Percentiles rank a stretch among this genome's conserved stretches.
Conservation (phyloP, 768 basidiomycete genomes). For the Mycena rosella region DNA sequence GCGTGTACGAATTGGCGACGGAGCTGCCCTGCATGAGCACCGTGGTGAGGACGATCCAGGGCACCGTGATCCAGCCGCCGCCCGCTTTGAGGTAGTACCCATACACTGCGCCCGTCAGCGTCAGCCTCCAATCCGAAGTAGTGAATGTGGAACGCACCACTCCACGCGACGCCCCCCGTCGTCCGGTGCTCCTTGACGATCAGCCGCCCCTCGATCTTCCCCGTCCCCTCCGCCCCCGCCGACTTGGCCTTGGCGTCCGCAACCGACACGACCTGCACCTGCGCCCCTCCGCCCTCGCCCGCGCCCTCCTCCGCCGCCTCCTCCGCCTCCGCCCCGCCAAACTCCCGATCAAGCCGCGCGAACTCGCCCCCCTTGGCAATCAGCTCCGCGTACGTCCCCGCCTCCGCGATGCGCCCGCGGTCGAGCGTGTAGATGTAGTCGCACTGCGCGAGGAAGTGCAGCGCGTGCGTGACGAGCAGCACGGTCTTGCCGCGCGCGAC, state of each 20-base stretch:
- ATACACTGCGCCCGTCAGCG: constrained; percentile 59
- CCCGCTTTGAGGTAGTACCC: constrained; percentile 69
- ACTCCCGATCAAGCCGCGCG: constrained; percentile 68
- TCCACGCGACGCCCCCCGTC: constrained; percentile 71
- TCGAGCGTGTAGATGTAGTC: constrained; percentile 87
- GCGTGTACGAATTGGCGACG: constrained; percentile 72
- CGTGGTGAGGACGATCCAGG: constrained; percentile 61
- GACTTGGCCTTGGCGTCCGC: constrained; percentile 43
- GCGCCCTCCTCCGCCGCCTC: constrained; percentile 52
- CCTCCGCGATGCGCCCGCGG: constrained; percentile 82
- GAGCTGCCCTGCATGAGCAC: constrained; percentile 72
- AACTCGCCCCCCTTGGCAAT: constrained; percentile 64
- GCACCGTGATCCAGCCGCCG: constrained; percentile 60
- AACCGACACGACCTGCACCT: constrained; percentile 34
- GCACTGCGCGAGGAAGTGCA: constrained; percentile 89
- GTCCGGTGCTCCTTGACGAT: constrained; percentile 75
- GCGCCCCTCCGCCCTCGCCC: constrained; percentile 45
- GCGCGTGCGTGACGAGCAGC: constrained; percentile 90
- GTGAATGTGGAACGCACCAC: constrained; percentile 49
- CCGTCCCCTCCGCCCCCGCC: constrained; percentile 59
- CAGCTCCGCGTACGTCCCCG: constrained; percentile 68
- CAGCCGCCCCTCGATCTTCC: constrained; percentile 74
- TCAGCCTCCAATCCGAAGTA: background rate
- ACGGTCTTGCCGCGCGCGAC: constrained; percentile 73
- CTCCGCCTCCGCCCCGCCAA: constrained; percentile 53